Percentiles rank a stretch among this genome's conserved stretches.
phyloP scores from a whole-genome alignment of 129 eudicot genomes.

The Centaurea solstitialis region DNA sequence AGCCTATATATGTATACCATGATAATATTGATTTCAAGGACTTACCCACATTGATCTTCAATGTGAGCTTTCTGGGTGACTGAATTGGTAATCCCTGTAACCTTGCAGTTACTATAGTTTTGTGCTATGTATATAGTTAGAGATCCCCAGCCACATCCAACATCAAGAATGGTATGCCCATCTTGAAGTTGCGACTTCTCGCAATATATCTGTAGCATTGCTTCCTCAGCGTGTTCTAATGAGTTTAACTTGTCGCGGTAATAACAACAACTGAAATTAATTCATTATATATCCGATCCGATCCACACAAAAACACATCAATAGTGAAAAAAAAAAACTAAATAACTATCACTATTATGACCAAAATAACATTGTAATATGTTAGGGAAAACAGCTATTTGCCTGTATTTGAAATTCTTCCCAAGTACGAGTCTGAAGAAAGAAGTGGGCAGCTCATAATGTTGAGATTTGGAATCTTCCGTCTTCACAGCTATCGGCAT shows the following conservation, averaged over 20 bases:
- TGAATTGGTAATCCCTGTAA: slow-evolving; percentile 96
- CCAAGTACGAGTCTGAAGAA: slow-evolving; percentile 97
- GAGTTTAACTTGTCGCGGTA: slow-evolving; percentile 64
- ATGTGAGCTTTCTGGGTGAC: slow-evolving; percentile 81
- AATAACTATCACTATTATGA: too few relatives aligned
- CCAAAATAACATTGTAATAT: too few relatives aligned
- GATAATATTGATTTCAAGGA: neutral
- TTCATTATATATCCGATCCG: too few relatives aligned
- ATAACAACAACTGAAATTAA: slow-evolving; percentile 89
- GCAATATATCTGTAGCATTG: slow-evolving; percentile 85
- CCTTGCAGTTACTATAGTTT: slow-evolving; percentile 67
- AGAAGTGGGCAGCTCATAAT: slow-evolving; percentile 92
- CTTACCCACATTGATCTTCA: slow-evolving; percentile 81
- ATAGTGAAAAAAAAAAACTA: too few relatives aligned
- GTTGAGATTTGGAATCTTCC: slow-evolving; percentile 78
- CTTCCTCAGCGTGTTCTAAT: slow-evolving; percentile 92
- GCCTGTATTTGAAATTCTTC: slow-evolving; percentile 88
- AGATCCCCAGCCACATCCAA: slow-evolving; percentile 99
- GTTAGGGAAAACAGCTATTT: slow-evolving; percentile 7
- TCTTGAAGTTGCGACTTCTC: slow-evolving; percentile 78
- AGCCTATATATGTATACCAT: neutral
- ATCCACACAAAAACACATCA: too few relatives aligned
- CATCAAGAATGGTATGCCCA: slow-evolving; percentile 95
- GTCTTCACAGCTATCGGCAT: slow-evolving; percentile 93
- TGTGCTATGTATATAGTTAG: slow-evolving; percentile 71